Base-by-base conservation (phyloP, 345 rosid genomes). In the Laguncularia racemosa region DNA sequence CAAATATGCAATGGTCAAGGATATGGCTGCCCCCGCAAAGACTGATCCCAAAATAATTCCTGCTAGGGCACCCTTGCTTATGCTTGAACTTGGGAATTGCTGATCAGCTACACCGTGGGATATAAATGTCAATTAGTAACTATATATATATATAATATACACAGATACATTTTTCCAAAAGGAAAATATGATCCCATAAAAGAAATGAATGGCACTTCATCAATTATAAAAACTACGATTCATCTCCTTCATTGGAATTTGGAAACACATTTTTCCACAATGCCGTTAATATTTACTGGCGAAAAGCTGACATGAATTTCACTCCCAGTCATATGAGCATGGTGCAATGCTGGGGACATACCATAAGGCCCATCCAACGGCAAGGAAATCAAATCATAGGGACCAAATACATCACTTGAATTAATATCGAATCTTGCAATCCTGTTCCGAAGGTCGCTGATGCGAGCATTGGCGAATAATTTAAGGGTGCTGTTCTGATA, bases 331-430 rank as follows among this genome's bases (percentile, higher is more conserved):
- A 33, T 33, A 33, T 33, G 40, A 33, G 40, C 7, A 4, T 1
- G 40, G 40, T 33, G 56, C 56, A 21, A 5, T 45, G 0, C 9
- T 20, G 0, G 55, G 50, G 48, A 70, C 63, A 17, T 76, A 84
- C 91, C 70, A 2, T 55, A 85, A 56, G 65, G 69, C 60, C 81
- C 78, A 0, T 45, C 40, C 52, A 55, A 69, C 13, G 68, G 55
- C 57, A 79, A 79, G 51, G 56, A 33, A 21, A 81, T 56, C 60
- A 81, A 55, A 66, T 79, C 84, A 56, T 84, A 81, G 0, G 90
- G 86, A 28, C 86, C 84, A 62, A 68, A 79, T 15, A 40, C 46
- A 56, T 78, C 85, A 56, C 3, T 61, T 2, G 50, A 2, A 15
- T 20, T 20, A 2, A 81, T 52, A 2, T 44, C 0, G 48, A 68